Conservation (phyloP, 176 grass and related monocot genomes). For the Avena atlantica region DNA sequence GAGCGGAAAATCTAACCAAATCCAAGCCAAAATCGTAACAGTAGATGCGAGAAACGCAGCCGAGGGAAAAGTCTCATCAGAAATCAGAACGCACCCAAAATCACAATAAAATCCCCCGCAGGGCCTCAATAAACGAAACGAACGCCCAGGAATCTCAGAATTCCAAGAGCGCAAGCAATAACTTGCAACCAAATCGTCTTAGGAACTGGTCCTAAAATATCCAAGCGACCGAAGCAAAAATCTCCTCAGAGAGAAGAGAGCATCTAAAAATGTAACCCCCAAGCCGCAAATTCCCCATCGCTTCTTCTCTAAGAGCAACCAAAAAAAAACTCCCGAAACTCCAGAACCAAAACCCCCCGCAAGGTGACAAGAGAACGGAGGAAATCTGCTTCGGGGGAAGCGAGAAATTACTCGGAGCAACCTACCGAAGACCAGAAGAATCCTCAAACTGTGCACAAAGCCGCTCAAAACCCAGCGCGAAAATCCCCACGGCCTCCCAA, state of each 20-base stretch:
- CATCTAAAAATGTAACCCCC: not conserved
- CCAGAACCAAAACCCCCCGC: not conserved
- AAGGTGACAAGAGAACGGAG: not conserved
- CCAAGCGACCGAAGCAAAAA: not conserved
- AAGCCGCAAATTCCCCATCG: conserved; percentile 1
- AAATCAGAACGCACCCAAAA: not conserved
- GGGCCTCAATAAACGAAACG: conserved; percentile 8
- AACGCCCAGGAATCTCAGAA: not conserved
- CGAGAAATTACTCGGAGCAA: not conserved
- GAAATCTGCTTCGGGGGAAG: not conserved
- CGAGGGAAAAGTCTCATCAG: not conserved
- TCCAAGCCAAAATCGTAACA: conserved; percentile 1
- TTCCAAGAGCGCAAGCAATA: not conserved
- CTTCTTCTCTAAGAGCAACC: not conserved
- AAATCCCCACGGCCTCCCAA: not conserved
- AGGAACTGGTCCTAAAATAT: not conserved
- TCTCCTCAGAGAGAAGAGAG: not conserved
- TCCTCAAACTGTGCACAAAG: not conserved
- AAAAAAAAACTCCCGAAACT: not conserved
- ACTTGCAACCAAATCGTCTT: conserved; percentile 20
- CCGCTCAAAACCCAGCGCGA: conserved; percentile 21
- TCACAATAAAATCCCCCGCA: not conserved
- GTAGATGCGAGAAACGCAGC: not conserved
- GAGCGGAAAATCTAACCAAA: not conserved
- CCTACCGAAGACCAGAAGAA: not conserved